Evolutionary conservation across 805 yeast genomes (phyloP), one percentile per base, ranked within the genome.

Genomic region (Candida taoyuanica): DNA sequence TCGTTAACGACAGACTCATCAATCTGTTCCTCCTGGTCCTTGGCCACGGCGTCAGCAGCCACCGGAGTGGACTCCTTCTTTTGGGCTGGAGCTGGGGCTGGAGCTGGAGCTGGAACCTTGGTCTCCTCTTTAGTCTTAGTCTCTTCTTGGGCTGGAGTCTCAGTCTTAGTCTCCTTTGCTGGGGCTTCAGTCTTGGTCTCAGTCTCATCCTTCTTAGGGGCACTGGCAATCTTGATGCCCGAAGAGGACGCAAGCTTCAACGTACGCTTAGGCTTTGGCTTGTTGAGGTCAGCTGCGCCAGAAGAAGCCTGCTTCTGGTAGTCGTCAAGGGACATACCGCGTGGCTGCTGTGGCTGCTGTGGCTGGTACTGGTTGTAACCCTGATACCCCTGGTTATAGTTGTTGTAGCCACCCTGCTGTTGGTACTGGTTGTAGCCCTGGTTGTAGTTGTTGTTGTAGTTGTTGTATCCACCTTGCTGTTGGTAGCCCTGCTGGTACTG

Each of bases 1-100:
- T 94, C 98, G 42, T 76, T 81, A 48, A 93, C 87, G 48, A 89
- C 76, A 52, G 82, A 93, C 56, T 85, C 85, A 60, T 91, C 96
- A 40, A 89, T 72, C 55, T 74, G 77, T 27, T 84, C 91, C 58
- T 84, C 95, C 62, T 79, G 87, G 56, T 80, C 86, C 49, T 74
- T 77, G 49, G 65, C 66, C 24, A 79, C 50, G 6, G 74, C 69
- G 43, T 76, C 86, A 11, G 51, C 53, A 12, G 51, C 53, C 13
- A 51, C 45, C 17, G 50, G 43, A 9, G 55, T 46, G 12, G 52
- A 29, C 26, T 44, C 43, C 41, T 36, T 46, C 33, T 31, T 43
- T 29, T 58, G 53, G 16, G 48, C 43, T 12, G 59, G 29, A 27
- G 47, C 43, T 32, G 47, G 39, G 19, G 53, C 37, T 14, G 43